These are phyloP conservation scores for Colletotrichum orchidophilum DNA, from an alignment of 2,329 filamentous ascomycete species.

Conservation along the genomic window DNA sequence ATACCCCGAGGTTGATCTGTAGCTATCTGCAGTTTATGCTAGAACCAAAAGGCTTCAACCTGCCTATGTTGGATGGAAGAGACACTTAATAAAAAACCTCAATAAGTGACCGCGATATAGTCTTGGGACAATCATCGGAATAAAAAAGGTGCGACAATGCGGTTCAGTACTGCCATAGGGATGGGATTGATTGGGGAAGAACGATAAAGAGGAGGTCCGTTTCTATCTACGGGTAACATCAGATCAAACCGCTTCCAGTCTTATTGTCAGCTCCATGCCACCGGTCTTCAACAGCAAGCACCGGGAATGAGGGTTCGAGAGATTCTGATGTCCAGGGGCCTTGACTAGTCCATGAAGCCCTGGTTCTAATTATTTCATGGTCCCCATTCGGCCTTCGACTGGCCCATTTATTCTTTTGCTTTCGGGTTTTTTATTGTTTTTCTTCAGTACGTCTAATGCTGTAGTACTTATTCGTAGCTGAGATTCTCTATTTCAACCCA, in stretches of 20 bases:
- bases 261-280: not conserved
- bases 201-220: not conserved
- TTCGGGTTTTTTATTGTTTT: not conserved
- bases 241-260: not conserved
- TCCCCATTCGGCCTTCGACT: not conserved
- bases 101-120: not conserved
- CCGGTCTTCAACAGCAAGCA: not conserved
- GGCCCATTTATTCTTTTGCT: not conserved
- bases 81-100: not conserved
- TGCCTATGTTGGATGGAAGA: not conserved
- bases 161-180: not conserved
- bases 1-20: not conserved
- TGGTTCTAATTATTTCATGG: not conserved
- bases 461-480: not conserved
- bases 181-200: not conserved
- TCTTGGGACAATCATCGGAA: too few species aligned
- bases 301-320: not conserved
- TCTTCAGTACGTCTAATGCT: not conserved
- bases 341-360: not conserved
- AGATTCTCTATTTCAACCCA: not conserved
- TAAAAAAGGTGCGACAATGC: not conserved
- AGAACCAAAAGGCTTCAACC: not conserved
- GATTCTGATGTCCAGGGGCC: not conserved
- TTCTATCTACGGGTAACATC: not conserved
- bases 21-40: not conserved